Percentiles rank a stretch among this genome's conserved stretches.
These are phyloP conservation scores for Plasmodium chabaudi DNA, from an alignment of 169 alveolate species.

Conservation along the genomic window DNA sequence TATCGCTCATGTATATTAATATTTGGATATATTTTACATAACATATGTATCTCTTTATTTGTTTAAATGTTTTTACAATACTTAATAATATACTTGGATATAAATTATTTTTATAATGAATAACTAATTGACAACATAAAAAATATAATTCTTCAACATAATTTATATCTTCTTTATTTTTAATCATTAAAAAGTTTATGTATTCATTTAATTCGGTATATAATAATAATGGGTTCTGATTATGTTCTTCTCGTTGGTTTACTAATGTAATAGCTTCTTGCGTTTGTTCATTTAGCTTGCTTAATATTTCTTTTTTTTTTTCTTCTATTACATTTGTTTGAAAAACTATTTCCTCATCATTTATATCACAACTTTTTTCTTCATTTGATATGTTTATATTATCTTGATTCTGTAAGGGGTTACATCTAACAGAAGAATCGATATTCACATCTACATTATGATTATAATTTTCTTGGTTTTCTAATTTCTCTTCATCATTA, in stretches of 20 bases:
- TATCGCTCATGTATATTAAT: constrained; percentile 28
- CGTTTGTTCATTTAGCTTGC: not conserved
- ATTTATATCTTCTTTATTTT: constrained; percentile 32
- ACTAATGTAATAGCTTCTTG: not conserved
- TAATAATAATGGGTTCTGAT: constrained; percentile 5
- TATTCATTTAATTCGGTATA: constrained; percentile 46
- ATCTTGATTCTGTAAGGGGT: too few relatives aligned
- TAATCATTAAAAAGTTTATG: constrained; percentile 33
- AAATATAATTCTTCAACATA: constrained; percentile 52
- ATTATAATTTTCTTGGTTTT: too few relatives aligned
- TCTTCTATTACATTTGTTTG: constrained; percentile 10
- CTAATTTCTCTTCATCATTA: too few relatives aligned
- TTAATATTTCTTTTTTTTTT: constrained; percentile 41
- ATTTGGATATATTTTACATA: constrained; percentile 24
- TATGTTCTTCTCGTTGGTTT: not conserved
- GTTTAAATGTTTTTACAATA: constrained; percentile 15
- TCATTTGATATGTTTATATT: too few relatives aligned
- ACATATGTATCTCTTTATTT: constrained; percentile 7
- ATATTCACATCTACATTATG: too few relatives aligned
- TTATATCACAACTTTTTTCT: not conserved
- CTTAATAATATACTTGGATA: constrained; percentile 25
- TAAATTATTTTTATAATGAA: constrained; percentile 20
- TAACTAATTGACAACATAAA: constrained; percentile 10
- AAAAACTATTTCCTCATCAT: not conserved
- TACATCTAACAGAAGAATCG: too few relatives aligned